Conservation (phyloP, 495 filamentous ascomycete genomes). For the Aspergillus indologenus region DNA sequence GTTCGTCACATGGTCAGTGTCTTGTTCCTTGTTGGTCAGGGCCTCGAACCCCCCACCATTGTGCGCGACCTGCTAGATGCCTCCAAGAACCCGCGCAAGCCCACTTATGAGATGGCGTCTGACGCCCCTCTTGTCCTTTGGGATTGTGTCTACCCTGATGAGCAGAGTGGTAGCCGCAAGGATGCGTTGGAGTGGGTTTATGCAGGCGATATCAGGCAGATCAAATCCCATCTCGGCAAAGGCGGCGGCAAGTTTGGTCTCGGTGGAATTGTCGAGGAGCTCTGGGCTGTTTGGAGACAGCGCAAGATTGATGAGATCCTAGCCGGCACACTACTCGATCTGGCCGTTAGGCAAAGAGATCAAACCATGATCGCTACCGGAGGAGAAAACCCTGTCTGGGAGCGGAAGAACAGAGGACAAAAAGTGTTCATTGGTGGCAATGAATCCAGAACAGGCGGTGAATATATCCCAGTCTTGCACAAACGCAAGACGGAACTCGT, state of each 20-base stretch:
- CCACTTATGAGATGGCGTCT: slow-evolving; percentile 83
- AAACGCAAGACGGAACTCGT: slow-evolving; percentile 59
- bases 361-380: slow-evolving; percentile 23
- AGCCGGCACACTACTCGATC: slow-evolving; percentile 61
- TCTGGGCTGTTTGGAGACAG: slow-evolving; percentile 81
- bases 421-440: slow-evolving; percentile 73
- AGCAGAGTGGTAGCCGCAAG: slow-evolving; percentile 41
- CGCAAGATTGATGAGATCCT: slow-evolving; percentile 87
- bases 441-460: slow-evolving; percentile 53
- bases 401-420: slow-evolving; percentile 40
- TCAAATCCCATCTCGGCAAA: slow-evolving; percentile 28
- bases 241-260: slow-evolving; percentile 57
- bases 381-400: slow-evolving; percentile 24
- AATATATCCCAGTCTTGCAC: slow-evolving; percentile 69
- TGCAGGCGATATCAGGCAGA: slow-evolving; percentile 52
- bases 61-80: slow-evolving; percentile 72
- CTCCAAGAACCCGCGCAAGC: slow-evolving; percentile 63
- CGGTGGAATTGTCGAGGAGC: slow-evolving; percentile 63
- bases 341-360: slow-evolving; percentile 53
- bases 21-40: slow-evolving; percentile 88
- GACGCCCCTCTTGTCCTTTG: slow-evolving; percentile 88
- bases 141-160: slow-evolving; percentile 87
- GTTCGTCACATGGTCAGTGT: slow-evolving; percentile 87
- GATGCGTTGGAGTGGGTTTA: slow-evolving; percentile 81
- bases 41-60: slow-evolving; percentile 71